A percentile compares a stretch with the other conserved stretches of the same genome.
Evolutionary conservation across 2,329 filamentous ascomycete genomes (phyloP).

Genomic region (Microcyclosporella mali): DNA sequence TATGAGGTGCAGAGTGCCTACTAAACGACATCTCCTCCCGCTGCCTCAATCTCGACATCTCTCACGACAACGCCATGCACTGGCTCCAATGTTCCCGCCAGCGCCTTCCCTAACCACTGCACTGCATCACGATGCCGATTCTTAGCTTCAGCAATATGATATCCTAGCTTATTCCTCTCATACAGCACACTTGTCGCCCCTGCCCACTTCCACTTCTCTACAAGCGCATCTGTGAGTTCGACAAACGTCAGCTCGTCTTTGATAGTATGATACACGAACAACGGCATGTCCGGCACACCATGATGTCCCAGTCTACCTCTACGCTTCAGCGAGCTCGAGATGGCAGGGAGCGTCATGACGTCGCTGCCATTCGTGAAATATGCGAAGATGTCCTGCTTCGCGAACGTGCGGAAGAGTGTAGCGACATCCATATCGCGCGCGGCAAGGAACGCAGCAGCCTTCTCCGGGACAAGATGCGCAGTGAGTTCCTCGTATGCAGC

Average conservation of each 20-base stretch:
- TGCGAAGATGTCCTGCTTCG: conserved; percentile 30
- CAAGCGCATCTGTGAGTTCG: conserved; percentile 37
- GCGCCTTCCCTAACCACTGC: too few relatives aligned
- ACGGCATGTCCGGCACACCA: conserved; percentile 39
- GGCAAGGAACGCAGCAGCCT: conserved; percentile 29
- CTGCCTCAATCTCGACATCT: too few relatives aligned
- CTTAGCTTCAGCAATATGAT: conserved; percentile 42
- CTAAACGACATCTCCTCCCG: too few relatives aligned
- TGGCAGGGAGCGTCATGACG: conserved; percentile 14
- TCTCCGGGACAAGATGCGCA: conserved; percentile 17
- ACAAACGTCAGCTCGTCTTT: conserved; percentile 40
- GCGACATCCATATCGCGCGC: conserved; percentile 3
- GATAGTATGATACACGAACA: conserved; percentile 46
- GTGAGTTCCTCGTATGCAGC: conserved; percentile 20
- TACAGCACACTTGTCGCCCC: conserved; percentile 38
- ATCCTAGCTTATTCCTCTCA: conserved; percentile 37
- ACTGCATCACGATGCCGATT: conserved; percentile 21
- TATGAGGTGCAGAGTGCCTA: too few relatives aligned
- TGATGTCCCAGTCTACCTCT: conserved; percentile 31
- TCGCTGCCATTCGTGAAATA: conserved; percentile 35
- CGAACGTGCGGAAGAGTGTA: conserved; percentile 23
- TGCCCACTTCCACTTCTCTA: conserved; percentile 35
- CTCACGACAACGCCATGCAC: too few relatives aligned
- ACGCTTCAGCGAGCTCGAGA: conserved; percentile 19
- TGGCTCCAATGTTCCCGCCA: too few relatives aligned